phyloP scores from a whole-genome alignment of 257 asterid genomes.

The Misopates orontium region DNA sequence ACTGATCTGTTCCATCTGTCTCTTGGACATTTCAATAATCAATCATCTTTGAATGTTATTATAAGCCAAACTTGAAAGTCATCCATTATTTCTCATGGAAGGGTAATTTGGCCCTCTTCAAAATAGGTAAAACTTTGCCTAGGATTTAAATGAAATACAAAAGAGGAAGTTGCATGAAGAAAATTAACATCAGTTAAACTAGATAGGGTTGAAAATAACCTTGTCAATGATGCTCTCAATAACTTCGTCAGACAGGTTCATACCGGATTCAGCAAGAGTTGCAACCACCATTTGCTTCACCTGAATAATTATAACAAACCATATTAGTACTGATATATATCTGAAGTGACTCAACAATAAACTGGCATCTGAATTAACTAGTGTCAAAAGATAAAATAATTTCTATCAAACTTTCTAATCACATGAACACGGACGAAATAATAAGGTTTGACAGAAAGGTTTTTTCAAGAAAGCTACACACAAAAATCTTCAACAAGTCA shows the following conservation, averaged over 20 bases:
- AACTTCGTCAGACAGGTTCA: conserved; percentile 95
- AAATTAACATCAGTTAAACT: neutral
- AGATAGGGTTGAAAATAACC: conserved; percentile 39
- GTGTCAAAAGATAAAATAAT: too few relatives aligned
- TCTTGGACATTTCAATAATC: neutral
- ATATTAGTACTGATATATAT: neutral
- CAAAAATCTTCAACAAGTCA: neutral
- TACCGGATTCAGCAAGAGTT: conserved; percentile 96
- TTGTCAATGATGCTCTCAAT: conserved; percentile 96
- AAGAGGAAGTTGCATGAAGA: neutral
- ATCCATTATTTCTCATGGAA: too few relatives aligned
- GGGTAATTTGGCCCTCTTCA: too few relatives aligned
- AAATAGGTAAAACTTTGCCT: neutral
- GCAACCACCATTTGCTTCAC: conserved; percentile 99
- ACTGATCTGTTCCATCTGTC: too few relatives aligned
- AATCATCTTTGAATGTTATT: too few relatives aligned
- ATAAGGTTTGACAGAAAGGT: too few relatives aligned
- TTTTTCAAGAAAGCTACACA: too few relatives aligned
- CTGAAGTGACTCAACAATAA: too few relatives aligned
- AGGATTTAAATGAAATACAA: neutral
- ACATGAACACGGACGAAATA: neutral
- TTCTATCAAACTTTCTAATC: too few relatives aligned
- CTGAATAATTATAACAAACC: conserved; percentile 32
- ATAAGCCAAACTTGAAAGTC: neutral
- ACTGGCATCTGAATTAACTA: too few relatives aligned